Base-by-base conservation (phyloP, 2,329 filamentous ascomycete species). In the Magnaporthales sp. region DNA sequence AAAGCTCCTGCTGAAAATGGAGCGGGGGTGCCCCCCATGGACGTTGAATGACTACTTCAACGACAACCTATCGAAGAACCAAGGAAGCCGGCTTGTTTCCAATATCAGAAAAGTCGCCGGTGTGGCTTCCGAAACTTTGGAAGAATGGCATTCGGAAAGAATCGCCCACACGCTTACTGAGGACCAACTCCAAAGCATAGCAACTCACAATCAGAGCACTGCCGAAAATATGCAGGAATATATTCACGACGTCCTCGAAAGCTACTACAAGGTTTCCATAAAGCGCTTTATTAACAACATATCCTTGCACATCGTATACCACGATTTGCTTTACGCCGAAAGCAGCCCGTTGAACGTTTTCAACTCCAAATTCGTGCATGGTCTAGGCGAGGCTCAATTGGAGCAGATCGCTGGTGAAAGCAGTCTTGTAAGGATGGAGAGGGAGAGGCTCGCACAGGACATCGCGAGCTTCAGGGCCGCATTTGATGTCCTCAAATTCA, bases 201-300 rank as follows among this genome's bases (percentile, higher is more conserved):
- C 29, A 24, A 22, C 31, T 31, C 13, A 32, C 62, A 60, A 60
- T 29, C 31, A 31, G 38, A 51, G 32, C 15, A 72, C 71, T 56
- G 62, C 65, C 1, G 67, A 71, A 13, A 68, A 70, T n/a, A 60
- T 63, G 3, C 65, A 65, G 60, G 77, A 83, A 30, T 80, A 86
- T 6, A 82, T 90, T 5, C 84, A 89, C 68, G 83, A 90, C 67
- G 83, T 84, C 2, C 77, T 91, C 0, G 73, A 78, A 30, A 79
- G 82, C 0, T 91, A 88, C 73, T 90, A 91, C 77, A 80, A 84
- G 29, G 82, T 89, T 1, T 80, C 86, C 0, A 79, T 78, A 15
- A 84, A 84, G 71, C 81, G 86, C 0, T 89, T 91, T 67, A 80
- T 89, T 1, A 88, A 91, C 69, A 82, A 79, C 4, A 74, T 91